Evolutionary conservation across 2,329 filamentous ascomycete genomes (phyloP).

Genomic region (Colletotrichum filicis): DNA sequence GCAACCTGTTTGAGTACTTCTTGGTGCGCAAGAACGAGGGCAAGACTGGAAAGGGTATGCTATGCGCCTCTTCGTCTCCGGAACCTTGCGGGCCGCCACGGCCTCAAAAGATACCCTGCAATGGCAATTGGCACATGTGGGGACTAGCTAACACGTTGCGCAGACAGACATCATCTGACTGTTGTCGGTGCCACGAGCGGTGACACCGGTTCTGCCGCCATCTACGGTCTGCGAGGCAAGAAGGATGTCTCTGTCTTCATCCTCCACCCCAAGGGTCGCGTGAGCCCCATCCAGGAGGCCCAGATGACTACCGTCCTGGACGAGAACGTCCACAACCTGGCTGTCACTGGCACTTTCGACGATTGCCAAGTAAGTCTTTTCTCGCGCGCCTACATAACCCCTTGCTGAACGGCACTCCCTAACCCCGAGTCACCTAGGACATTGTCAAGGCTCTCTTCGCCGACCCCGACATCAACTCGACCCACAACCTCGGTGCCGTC

Average conservation of each 20-base stretch:
- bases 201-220: constrained; percentile 93
- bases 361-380: constrained; percentile 79
- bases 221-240: constrained; percentile 94
- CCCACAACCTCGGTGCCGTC: constrained; percentile 87
- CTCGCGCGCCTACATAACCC: not conserved
- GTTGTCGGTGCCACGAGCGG: constrained; percentile 89
- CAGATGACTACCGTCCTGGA: constrained; percentile 98
- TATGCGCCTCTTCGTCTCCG: not conserved
- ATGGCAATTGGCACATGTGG: not conserved
- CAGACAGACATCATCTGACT: constrained; percentile 81
- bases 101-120: not conserved
- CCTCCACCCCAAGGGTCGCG: constrained; percentile 88
- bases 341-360: constrained; percentile 91
- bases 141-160: constrained; percentile 42
- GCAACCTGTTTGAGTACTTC: constrained; percentile 96
- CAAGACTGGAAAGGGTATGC: constrained; percentile 67
- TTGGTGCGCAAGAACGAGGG: constrained; percentile 77
- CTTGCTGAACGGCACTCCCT: not conserved
- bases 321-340: constrained; percentile 90
- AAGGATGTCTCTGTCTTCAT: constrained; percentile 98
- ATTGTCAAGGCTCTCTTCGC: constrained; percentile 94
- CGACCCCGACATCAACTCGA: constrained; percentile 84
- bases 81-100: not conserved
- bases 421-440: constrained; percentile 62
- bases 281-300: constrained; percentile 91